These are phyloP conservation scores for Mycena capillaripes DNA, from an alignment of 768 basidiomycete species.

Conservation along the genomic window DNA sequence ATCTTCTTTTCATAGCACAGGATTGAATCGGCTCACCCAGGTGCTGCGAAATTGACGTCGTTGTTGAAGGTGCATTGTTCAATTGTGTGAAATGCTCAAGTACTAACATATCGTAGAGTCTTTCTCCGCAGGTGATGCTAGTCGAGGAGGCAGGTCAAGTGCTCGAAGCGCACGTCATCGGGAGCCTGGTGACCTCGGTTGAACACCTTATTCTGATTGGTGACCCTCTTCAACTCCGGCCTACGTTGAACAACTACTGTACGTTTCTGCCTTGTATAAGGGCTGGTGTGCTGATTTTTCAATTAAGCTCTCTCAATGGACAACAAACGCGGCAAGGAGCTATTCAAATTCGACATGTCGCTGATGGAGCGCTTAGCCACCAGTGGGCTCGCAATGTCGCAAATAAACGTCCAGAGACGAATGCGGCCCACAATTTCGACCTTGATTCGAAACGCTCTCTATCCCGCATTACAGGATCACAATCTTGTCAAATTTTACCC, in stretches of 20 bases:
- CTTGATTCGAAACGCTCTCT: conserved; percentile 71
- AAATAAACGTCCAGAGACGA: conserved; percentile 78
- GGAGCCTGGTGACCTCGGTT: conserved; percentile 72
- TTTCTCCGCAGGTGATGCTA: conserved; percentile 72
- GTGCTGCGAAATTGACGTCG: conserved; percentile 75
- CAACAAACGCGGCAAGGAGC: conserved; percentile 62
- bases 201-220: conserved; percentile 87
- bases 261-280: conserved; percentile 33
- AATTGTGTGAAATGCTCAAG: background rate
- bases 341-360: conserved; percentile 80
- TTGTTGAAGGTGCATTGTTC: conserved; percentile 64
- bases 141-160: conserved; percentile 90
- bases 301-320: conserved; percentile 78
- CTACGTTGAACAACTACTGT: conserved; percentile 76
- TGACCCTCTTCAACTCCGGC: conserved; percentile 83
- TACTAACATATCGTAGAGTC: conserved; percentile 53
- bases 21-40: conserved; percentile 48
- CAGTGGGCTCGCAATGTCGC: conserved; percentile 74
- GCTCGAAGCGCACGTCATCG: conserved; percentile 81
- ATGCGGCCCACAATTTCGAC: conserved; percentile 82
- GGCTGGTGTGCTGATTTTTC: background rate
- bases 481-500: conserved; percentile 64
- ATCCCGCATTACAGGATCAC: conserved; percentile 73
- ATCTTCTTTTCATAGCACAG: background rate
- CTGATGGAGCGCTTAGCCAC: conserved; percentile 81